Conservation (phyloP, 2,329 filamentous ascomycete genomes). For the Exophiala sp. region DNA sequence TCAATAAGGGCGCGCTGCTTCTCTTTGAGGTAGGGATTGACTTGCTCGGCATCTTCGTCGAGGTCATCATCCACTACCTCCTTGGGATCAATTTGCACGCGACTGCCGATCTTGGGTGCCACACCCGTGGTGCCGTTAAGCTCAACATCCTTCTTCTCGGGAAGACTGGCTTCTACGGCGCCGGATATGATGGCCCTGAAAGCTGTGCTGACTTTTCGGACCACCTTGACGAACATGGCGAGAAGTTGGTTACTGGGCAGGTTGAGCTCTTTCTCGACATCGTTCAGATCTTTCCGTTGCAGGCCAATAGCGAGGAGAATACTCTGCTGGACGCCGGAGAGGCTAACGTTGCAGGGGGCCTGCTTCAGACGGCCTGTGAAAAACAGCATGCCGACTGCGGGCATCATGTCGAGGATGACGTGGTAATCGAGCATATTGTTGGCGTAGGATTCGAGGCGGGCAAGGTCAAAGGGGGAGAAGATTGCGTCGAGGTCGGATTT, state of each 20-base stretch:
- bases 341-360: conserved; percentile 53
- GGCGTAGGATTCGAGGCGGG: conserved; percentile 89
- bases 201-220: conserved; percentile 78
- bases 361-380: conserved; percentile 71
- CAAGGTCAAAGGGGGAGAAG: conserved; percentile 89
- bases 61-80: conserved; percentile 34
- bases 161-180: conserved; percentile 66
- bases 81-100: neutral
- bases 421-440: conserved; percentile 98
- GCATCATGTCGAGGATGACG: conserved; percentile 89
- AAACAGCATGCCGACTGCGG: conserved; percentile 75
- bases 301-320: conserved; percentile 88
- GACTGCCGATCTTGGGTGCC: neutral
- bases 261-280: conserved; percentile 72
- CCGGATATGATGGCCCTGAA: conserved; percentile 73
- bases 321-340: conserved; percentile 79
- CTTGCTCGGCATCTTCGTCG: conserved; percentile 77
- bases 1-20: conserved; percentile 88
- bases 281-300: conserved; percentile 82
- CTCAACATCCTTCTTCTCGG: conserved; percentile 45
- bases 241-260: conserved; percentile 75
- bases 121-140: conserved; percentile 34
- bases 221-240: conserved; percentile 95
- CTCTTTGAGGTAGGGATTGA: conserved; percentile 65
- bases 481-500: conserved; percentile 73